phyloP scores from a whole-genome alignment of 495 filamentous ascomycete genomes.

The Talaromyces wortmannii region DNA sequence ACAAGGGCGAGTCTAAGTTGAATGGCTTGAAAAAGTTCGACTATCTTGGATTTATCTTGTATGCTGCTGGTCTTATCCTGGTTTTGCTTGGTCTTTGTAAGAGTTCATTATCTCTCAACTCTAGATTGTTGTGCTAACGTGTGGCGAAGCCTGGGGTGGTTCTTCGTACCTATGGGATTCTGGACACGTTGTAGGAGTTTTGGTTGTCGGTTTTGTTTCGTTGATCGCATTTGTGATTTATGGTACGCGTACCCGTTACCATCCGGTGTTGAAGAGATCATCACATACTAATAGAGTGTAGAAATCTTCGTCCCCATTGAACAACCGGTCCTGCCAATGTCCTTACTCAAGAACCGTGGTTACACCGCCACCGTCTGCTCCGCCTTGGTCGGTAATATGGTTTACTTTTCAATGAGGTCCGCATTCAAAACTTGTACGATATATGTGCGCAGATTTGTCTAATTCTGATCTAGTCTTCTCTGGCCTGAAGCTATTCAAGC shows the following conservation, averaged over 20 bases:
- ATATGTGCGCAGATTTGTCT: conserved; percentile 6
- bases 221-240: conserved; percentile 37
- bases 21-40: conserved; percentile 32
- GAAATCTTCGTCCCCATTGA: conserved; percentile 17
- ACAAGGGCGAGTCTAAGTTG: conserved; percentile 18
- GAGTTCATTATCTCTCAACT: background rate
- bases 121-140: too few species aligned
- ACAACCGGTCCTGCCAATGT: conserved; percentile 34
- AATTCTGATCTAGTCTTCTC: conserved; percentile 26
- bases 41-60: conserved; percentile 33
- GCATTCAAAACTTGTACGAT: background rate
- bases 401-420: conserved; percentile 25
- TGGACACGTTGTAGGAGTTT: conserved; percentile 34
- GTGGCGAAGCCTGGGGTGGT: conserved; percentile 32
- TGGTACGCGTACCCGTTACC: conserved; percentile 8
- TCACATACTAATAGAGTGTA: conserved; percentile 9
- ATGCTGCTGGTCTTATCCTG: conserved; percentile 32
- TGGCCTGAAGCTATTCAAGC: conserved; percentile 25
- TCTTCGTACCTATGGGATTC: conserved; percentile 40
- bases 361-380: conserved; percentile 34
- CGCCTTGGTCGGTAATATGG: conserved; percentile 22
- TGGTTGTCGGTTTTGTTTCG: conserved; percentile 32
- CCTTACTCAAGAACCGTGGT: conserved; percentile 34
- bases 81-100: conserved; percentile 40
- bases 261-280: conserved; percentile 13